phyloP scores from a whole-genome alignment of 257 asterid species.

The Solanum bulbocastanum region DNA sequence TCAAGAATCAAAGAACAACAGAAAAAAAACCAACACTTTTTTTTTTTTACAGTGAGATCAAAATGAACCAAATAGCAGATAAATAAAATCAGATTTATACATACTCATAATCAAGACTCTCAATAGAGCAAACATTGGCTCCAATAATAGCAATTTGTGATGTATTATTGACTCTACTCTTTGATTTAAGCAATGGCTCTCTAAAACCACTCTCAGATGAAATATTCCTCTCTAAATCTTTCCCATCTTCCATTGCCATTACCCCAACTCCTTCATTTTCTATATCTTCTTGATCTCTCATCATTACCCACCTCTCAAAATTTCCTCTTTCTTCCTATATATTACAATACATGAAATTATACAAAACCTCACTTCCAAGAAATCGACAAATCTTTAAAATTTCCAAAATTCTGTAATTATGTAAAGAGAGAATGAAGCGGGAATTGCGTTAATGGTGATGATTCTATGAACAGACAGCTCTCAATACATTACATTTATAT shows the following conservation, averaged over 20 bases:
- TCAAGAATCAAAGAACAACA: not conserved
- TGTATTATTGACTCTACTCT: constrained; percentile 54
- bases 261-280: constrained; percentile 33
- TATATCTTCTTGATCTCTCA: constrained; percentile 26
- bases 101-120: constrained; percentile 91
- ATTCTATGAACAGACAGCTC: not conserved
- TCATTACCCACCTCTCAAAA: not conserved
- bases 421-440: not conserved
- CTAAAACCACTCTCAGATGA: constrained; percentile 8
- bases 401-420: not conserved
- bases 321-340: not conserved
- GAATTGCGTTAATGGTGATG: not conserved
- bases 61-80: not conserved
- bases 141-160: constrained; percentile 87
- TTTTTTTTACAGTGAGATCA: not conserved
- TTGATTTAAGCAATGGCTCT: constrained; percentile 44
- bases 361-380: not conserved
- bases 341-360: not conserved
- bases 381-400: not conserved
- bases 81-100: not conserved
- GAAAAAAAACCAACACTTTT: not conserved
- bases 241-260: constrained; percentile 8
- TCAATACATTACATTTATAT: not conserved
- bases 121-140: constrained; percentile 61
- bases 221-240: constrained; percentile 30